A percentile compares a stretch with the other conserved stretches of the same genome.
phyloP scores from a whole-genome alignment of 163 green algal genomes.

The Chlamydomonas reinhardtii region DNA sequence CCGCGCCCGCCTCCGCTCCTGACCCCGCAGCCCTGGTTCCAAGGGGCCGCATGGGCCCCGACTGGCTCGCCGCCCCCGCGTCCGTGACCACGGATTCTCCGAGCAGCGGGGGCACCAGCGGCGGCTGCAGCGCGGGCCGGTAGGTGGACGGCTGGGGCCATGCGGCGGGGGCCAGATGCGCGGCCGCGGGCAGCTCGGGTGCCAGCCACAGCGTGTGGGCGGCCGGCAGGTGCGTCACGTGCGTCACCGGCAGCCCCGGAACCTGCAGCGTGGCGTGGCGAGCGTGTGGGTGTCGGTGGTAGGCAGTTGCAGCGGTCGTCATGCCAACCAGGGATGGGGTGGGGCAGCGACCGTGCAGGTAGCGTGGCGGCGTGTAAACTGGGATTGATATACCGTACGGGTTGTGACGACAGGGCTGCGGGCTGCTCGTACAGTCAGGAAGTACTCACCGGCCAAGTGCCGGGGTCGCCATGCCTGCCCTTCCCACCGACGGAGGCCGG shows the following conservation, averaged over 20 bases:
- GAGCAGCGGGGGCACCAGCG: background rate
- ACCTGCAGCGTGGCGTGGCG: background rate
- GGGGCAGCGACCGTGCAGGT: too few species aligned
- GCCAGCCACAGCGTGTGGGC: background rate
- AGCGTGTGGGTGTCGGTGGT: too few species aligned
- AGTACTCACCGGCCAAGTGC: background rate
- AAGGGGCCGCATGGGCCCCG: too few species aligned
- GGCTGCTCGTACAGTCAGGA: too few species aligned
- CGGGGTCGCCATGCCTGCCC: background rate
- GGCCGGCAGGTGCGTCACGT: background rate
- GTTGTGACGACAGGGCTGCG: too few species aligned
- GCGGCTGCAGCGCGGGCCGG: background rate
- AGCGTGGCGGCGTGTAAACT: too few species aligned
- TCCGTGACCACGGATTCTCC: background rate
- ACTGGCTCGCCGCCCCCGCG: too few species aligned
- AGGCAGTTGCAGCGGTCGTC: too few species aligned
- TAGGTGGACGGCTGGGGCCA: slow-evolving; percentile 12
- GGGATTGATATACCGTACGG: too few species aligned
- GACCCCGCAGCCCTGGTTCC: background rate
- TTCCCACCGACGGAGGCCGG: too few species aligned
- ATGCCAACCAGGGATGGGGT: too few species aligned
- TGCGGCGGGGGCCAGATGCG: background rate
- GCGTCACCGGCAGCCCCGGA: background rate
- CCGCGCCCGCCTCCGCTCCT: slow-evolving; percentile 7
- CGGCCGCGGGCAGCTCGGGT: background rate